phyloP scores from a whole-genome alignment of 805 yeast genomes.

The Hanseniaspora clermontiae region DNA sequence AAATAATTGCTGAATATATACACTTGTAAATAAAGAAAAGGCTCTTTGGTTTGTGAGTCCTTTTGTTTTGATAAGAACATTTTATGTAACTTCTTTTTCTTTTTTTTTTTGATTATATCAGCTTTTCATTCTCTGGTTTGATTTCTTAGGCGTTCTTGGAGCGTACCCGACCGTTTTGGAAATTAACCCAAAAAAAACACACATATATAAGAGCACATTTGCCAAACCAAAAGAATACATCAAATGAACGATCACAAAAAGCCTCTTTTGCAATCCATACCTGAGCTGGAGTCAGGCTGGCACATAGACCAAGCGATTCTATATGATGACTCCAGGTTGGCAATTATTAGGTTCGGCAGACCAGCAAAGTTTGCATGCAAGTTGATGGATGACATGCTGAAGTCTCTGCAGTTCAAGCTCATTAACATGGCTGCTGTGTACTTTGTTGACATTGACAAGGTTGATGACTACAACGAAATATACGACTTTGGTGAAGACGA shows the following conservation, averaged over 20 bases:
- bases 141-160: too few species aligned
- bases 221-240: not conserved
- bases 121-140: too few species aligned
- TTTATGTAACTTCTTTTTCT: too few species aligned
- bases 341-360: conserved; percentile 77
- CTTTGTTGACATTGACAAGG: conserved; percentile 77
- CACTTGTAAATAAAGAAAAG: not conserved
- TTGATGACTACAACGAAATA: conserved; percentile 69
- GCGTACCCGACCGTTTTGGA: too few species aligned
- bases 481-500: conserved; percentile 21
- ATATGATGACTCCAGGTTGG: conserved; percentile 81
- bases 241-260: not conserved
- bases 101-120: too few species aligned
- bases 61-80: too few species aligned
- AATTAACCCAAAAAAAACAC: too few species aligned
- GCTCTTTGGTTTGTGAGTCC: too few species aligned
- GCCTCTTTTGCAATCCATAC: conserved; percentile 29
- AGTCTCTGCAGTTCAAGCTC: conserved; percentile 66
- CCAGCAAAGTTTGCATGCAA: conserved; percentile 67
- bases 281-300: conserved; percentile 79
- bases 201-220: too few species aligned
- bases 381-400: conserved; percentile 80
- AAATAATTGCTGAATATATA: not conserved
- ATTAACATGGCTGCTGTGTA: conserved; percentile 80
- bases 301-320: conserved; percentile 96